These are phyloP conservation scores for Pyrenochaeta sp. DNA, from an alignment of 2,329 filamentous ascomycete species.

Conservation along the genomic window DNA sequence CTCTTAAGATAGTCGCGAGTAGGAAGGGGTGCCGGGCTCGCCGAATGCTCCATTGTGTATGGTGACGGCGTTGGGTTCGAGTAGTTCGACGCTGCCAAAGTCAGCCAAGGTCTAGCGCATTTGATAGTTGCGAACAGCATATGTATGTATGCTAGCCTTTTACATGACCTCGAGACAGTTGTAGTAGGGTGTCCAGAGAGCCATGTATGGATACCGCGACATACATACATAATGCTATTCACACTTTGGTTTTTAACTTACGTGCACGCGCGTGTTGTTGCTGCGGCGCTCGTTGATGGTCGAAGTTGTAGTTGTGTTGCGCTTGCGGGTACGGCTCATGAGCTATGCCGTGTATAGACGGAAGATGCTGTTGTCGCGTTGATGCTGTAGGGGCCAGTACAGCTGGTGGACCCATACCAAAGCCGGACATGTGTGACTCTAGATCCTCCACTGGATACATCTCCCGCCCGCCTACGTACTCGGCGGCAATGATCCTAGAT, in stretches of 20 bases:
- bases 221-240: neutral
- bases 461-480: conserved; percentile 81
- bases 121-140: neutral
- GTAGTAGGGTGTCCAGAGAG: neutral
- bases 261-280: conserved; percentile 33
- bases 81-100: conserved; percentile 27
- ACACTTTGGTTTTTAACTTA: conserved; percentile 13
- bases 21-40: conserved; percentile 33
- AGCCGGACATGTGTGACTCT: conserved; percentile 32
- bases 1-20: conserved; percentile 72
- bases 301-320: conserved; percentile 52
- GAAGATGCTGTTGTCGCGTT: conserved; percentile 59
- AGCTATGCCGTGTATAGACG: conserved; percentile 60
- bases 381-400: conserved; percentile 40
- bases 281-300: conserved; percentile 38
- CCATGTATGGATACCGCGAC: neutral
- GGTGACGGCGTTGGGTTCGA: conserved; percentile 37
- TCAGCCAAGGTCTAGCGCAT: conserved; percentile 13
- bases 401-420: conserved; percentile 38
- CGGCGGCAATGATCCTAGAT: conserved; percentile 86
- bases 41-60: conserved; percentile 34
- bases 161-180: neutral
- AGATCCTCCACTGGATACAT: conserved; percentile 69
- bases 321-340: conserved; percentile 57
- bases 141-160: neutral